These are phyloP conservation scores for Flammula alnicola DNA, from an alignment of 1,284 basidiomycete species.

Conservation along the genomic window DNA sequence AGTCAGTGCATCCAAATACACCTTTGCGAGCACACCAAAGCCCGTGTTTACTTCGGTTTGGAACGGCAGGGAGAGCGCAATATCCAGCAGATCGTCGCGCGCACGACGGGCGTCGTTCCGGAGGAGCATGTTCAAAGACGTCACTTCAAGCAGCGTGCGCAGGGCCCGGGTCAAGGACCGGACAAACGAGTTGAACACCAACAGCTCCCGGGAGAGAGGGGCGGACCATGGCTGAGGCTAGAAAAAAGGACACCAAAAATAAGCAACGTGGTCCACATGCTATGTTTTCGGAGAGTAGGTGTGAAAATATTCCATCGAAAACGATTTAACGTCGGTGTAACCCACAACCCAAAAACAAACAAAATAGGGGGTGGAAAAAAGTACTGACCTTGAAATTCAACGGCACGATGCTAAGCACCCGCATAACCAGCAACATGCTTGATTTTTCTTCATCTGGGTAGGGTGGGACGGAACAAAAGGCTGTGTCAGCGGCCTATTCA, in stretches of 20 bases:
- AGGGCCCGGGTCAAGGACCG: slow-evolving; percentile 89
- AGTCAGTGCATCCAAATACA: slow-evolving; percentile 90
- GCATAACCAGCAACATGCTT: slow-evolving; percentile 94
- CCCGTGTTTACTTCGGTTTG: slow-evolving; percentile 97
- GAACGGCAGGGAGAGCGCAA: slow-evolving; percentile 91
- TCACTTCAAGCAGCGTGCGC: slow-evolving; percentile 89
- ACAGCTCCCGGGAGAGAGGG: slow-evolving; percentile 91
- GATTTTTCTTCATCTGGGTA: slow-evolving; percentile 83
- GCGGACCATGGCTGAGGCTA: slow-evolving; percentile 90
- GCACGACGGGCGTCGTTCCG: slow-evolving; percentile 84
- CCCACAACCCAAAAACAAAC: slow-evolving; percentile 7
- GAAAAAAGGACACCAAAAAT: slow-evolving; percentile 10
- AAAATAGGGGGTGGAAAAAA: slow-evolving; percentile 6
- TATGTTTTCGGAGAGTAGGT: no score
- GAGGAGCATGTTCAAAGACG: slow-evolving; percentile 90
- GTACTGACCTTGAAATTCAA: slow-evolving; percentile 85
- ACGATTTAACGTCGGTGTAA: slow-evolving; percentile 11
- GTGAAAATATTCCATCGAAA: not conserved
- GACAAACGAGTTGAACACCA: slow-evolving; percentile 98
- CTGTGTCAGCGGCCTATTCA: slow-evolving; percentile 2
- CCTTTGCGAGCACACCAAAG: slow-evolving; percentile 96
- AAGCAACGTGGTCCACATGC: not conserved
- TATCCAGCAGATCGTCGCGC: slow-evolving; percentile 92
- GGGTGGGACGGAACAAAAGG: no score
- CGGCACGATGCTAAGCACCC: slow-evolving; percentile 92